Base-by-base conservation (phyloP, 75 land plant species). In the Picea sitchensis region DNA sequence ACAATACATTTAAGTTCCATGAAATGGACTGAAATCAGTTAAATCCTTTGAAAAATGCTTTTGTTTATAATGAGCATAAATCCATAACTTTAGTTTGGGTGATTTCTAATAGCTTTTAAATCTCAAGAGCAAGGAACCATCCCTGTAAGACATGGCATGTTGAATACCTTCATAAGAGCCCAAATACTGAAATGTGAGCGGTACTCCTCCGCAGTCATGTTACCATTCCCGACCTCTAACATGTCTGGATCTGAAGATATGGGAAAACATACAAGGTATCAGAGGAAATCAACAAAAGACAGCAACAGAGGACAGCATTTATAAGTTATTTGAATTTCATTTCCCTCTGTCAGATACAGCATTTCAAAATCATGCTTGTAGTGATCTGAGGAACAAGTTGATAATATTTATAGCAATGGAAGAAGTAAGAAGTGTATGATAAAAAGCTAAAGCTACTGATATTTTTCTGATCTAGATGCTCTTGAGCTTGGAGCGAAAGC, bases 211-310 rank as follows among this genome's bases (percentile, higher is more conserved):
- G 75, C 67, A 13, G 88, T 87, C 98, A 95, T 94, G n/a, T 91
- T 93, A 21, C 96, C 98, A 88, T 95, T 95, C 14, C 96, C 98
- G 76, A 94, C 94, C 85, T 95, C 96, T 26, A 95, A 81, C 98
- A 95, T 95, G 84, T 95, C 96, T 5, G 98, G 98, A 87, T 95
- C 98, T 95, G 90, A 51, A 51, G 56, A 51, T 51, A 71, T 71
- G 74, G 74, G 26, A 20, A 20, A 23, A 47, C 18, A 71, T 9
- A 41, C 2, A 44, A 71, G 51, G n/a, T 9, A 56, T 71, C 47
- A 44, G 23, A 71, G 14, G 44, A 67, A 44, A 20, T 11, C 13
- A 71, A 71, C 73, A 69, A 47, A 41, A 0, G 44, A 38, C 18
- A 14, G 73, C 73, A 26, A 26, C 44, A 41, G 44, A 41, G 5